Conservation (phyloP, 1,284 basidiomycete species). For the Paramarasmius palmivorus region DNA sequence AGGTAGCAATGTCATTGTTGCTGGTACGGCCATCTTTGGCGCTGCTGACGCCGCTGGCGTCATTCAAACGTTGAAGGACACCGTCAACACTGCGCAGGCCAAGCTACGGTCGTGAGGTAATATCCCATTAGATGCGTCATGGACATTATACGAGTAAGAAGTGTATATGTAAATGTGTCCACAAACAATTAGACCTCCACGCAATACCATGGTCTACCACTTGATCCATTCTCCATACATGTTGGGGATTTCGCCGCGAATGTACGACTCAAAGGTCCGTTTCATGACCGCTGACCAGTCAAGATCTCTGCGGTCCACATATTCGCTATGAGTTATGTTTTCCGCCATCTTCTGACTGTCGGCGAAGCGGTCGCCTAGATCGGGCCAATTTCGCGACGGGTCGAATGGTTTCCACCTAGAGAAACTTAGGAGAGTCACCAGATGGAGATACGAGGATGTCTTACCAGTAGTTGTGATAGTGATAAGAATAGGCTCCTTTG, state of each 20-base stretch:
- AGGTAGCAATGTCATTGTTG: slow-evolving; percentile 98
- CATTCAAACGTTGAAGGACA: slow-evolving; percentile 71
- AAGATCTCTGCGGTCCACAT: slow-evolving; percentile 57
- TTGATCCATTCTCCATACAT: slow-evolving; percentile 75
- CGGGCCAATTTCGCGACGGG: slow-evolving; percentile 85
- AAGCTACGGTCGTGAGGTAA: slow-evolving; percentile 30
- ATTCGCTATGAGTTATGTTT: slow-evolving; percentile 14
- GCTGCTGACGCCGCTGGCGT: slow-evolving; percentile 79
- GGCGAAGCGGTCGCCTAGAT: slow-evolving; percentile 79
- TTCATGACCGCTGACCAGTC: slow-evolving; percentile 80
- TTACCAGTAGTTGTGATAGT: slow-evolving; percentile 85
- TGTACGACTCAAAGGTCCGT: slow-evolving; percentile 75
- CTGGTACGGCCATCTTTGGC: slow-evolving; percentile 94
- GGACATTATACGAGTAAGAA: no score
- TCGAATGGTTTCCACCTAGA: slow-evolving; percentile 94
- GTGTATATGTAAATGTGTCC: slow-evolving; percentile 2
- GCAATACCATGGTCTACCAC: slow-evolving; percentile 36
- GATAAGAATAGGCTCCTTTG: slow-evolving; percentile 83
- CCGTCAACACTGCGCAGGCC: slow-evolving; percentile 71
- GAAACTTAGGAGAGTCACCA: slow-evolving; percentile 7
- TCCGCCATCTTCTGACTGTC: slow-evolving; percentile 69
- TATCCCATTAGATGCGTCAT: neutral
- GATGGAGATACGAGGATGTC: slow-evolving; percentile 19
- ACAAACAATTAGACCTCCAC: neutral
- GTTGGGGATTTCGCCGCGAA: slow-evolving; percentile 73